Conservation (phyloP, 2,329 filamentous ascomycete species). For the Ceratocystis cubensis region DNA sequence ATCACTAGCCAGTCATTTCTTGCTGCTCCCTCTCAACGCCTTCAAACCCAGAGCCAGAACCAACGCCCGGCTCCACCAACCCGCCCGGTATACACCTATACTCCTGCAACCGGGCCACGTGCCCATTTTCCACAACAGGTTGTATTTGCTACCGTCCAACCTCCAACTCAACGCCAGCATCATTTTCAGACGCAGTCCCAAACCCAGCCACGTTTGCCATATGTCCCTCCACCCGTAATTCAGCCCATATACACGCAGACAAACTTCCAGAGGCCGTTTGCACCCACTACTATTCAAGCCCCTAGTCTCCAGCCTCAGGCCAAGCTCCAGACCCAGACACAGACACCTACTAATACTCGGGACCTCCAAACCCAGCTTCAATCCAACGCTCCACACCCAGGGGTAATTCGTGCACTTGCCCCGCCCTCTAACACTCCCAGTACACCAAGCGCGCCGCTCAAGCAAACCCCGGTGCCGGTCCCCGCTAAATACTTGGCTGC, state of each 20-base stretch:
- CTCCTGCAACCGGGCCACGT: background rate
- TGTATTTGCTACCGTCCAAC: background rate
- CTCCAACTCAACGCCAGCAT: slow-evolving; percentile 1
- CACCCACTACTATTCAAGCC: background rate
- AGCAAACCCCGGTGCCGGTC: slow-evolving; percentile 35
- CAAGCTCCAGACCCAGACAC: background rate
- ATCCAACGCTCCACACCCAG: background rate
- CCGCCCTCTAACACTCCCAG: background rate
- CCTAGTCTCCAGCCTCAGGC: background rate
- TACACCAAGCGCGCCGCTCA: slow-evolving; percentile 23
- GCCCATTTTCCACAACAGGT: background rate
- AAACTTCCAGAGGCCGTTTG: background rate
- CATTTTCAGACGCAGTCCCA: background rate
- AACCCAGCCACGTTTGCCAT: background rate
- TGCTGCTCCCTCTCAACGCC: background rate
- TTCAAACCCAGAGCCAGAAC: background rate
- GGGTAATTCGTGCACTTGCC: background rate
- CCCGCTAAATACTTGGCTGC: slow-evolving; percentile 30
- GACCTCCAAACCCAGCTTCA: background rate
- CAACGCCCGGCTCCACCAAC: background rate
- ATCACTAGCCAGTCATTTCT: background rate
- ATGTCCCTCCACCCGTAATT: background rate
- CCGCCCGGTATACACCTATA: background rate
- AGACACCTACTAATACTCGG: no score
- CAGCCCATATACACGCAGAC: background rate